Conservation (phyloP, 2,329 filamentous ascomycete genomes). For the Ustulina deusta region DNA sequence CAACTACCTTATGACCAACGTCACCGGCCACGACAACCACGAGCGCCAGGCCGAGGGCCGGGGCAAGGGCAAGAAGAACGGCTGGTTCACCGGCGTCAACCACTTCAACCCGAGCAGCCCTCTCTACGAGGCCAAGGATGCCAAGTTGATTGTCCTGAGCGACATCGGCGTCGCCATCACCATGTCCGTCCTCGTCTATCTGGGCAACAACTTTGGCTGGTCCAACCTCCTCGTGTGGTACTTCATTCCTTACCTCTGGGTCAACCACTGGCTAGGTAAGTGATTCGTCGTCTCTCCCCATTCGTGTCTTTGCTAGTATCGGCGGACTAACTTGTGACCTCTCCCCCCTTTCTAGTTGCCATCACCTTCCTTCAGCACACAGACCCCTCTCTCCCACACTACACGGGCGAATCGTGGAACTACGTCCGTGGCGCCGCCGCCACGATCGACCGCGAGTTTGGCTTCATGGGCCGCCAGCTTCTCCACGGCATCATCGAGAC, state of each 20-base stretch:
- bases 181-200: conserved; percentile 70
- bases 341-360: conserved; percentile 72
- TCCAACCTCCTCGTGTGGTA: conserved; percentile 94
- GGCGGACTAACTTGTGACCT: neutral
- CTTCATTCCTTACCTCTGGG: conserved; percentile 93
- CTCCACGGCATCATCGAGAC: conserved; percentile 98
- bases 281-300: conserved; percentile 41
- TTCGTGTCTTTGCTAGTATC: neutral
- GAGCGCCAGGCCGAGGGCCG: conserved; percentile 92
- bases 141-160: conserved; percentile 85
- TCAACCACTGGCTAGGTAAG: conserved; percentile 98
- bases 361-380: conserved; percentile 99
- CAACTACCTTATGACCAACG: conserved; percentile 89
- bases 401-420: conserved; percentile 87
- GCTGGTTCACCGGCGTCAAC: conserved; percentile 84
- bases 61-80: conserved; percentile 91
- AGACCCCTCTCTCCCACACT: conserved; percentile 93
- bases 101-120: conserved; percentile 93
- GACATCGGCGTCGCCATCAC: conserved; percentile 82
- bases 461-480: conserved; percentile 90
- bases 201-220: conserved; percentile 84
- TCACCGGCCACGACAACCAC: conserved; percentile 97
- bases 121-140: conserved; percentile 91
- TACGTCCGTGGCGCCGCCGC: conserved; percentile 93
- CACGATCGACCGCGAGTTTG: conserved; percentile 97